Evolutionary conservation across 1,139 yeast species (phyloP).

Genomic region (Zygosaccharomyces sapae): DNA sequence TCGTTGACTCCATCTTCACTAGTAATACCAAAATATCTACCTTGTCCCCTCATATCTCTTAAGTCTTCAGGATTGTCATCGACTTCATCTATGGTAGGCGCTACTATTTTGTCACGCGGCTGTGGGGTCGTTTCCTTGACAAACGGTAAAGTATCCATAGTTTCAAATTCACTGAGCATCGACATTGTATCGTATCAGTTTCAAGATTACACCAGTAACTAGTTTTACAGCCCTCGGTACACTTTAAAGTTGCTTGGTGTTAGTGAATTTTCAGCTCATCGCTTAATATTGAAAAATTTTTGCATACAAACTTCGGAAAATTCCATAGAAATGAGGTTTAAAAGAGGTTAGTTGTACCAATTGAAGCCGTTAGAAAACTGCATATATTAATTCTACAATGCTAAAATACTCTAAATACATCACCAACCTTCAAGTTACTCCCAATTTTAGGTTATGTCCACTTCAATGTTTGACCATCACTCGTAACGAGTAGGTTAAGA

Average conservation of each 20-base stretch:
- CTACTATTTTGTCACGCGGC: constrained; percentile 21
- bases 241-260: not conserved
- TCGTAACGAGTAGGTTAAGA: constrained; percentile 1
- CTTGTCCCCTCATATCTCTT: constrained; percentile 60
- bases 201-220: not conserved
- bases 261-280: constrained; percentile 4
- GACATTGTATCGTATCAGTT: constrained; percentile 9
- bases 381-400: not conserved
- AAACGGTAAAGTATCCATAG: constrained; percentile 32
- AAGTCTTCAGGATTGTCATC: constrained; percentile 69
- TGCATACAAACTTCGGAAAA: not conserved
- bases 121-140: constrained; percentile 24
- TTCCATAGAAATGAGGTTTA: not conserved
- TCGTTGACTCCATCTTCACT: constrained; percentile 48
- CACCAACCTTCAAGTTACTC: not conserved
- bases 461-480: not conserved
- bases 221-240: not conserved
- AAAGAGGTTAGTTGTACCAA: not conserved
- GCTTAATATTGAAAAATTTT: constrained; percentile 3
- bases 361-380: not conserved
- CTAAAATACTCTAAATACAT: not conserved
- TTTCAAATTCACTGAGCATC: constrained; percentile 30
- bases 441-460: not conserved
- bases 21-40: constrained; percentile 75
- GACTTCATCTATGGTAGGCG: constrained; percentile 53